Percentiles rank a stretch among this genome's conserved stretches.
Conservation (phyloP, 208 protist genomes). For the Trypanosoma theileri region DNA sequence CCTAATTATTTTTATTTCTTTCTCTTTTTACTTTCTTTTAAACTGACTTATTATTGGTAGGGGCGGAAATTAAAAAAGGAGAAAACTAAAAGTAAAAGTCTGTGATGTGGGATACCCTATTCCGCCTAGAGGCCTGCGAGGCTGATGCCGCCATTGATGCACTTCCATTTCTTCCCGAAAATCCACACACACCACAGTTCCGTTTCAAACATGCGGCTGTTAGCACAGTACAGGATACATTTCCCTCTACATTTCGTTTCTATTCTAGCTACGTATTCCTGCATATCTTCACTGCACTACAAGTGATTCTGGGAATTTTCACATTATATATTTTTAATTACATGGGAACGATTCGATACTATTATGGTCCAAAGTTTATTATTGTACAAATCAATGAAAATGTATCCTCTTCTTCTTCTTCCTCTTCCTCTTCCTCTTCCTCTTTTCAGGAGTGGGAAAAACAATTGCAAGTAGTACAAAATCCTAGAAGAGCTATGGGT, state of each 20-base stretch:
- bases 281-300: constrained; percentile 29
- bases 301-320: constrained; percentile 25
- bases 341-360: constrained; percentile 26
- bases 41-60: neutral
- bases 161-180: constrained; percentile 15
- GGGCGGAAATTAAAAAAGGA: neutral
- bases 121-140: constrained; percentile 25
- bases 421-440: neutral
- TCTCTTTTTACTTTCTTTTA: constrained; percentile 6
- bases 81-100: neutral
- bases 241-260: constrained; percentile 13
- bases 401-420: neutral
- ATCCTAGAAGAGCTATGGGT: constrained; percentile 9
- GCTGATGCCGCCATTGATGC: constrained; percentile 21
- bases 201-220: constrained; percentile 23
- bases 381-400: neutral
- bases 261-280: constrained; percentile 33
- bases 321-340: constrained; percentile 42
- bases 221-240: constrained; percentile 3
- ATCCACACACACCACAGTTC: constrained; percentile 15
- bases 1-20: neutral
- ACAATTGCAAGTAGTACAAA: neutral
- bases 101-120: constrained; percentile 19
- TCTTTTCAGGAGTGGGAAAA: neutral
- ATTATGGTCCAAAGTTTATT: constrained; percentile 7